These are phyloP conservation scores for Marchantia polymorpha DNA, from an alignment of 225 moss, liverwort and hornwort genomes.

Conservation along the genomic window DNA sequence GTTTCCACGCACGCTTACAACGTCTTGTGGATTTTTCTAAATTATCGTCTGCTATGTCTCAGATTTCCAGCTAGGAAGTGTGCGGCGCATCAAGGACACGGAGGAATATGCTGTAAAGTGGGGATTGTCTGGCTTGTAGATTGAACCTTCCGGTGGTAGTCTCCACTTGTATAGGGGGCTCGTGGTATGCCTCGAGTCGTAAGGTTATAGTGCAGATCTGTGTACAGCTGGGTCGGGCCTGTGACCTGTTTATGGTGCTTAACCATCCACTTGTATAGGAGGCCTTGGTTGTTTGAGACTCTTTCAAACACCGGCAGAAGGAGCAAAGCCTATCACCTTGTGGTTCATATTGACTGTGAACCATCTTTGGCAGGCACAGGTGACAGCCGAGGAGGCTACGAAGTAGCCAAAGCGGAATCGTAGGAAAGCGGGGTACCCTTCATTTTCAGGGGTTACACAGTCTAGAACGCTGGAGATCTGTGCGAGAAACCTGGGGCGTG, in stretches of 20 bases:
- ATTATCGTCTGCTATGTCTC: background rate
- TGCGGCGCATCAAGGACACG: slow-evolving; percentile 11
- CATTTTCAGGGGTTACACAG: slow-evolving; percentile 18
- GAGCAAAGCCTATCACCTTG: background rate
- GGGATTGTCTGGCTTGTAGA: slow-evolving; percentile 7
- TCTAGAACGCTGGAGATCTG: slow-evolving; percentile 81
- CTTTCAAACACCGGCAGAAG: background rate
- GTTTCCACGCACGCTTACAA: too few species aligned
- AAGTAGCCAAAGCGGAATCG: background rate
- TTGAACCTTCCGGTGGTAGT: slow-evolving; percentile 16
- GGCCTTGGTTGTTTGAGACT: slow-evolving; percentile 14
- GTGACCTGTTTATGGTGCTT: background rate
- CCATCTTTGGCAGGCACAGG: background rate
- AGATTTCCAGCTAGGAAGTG: slow-evolving; percentile 9
- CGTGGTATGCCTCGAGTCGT: slow-evolving; percentile 16
- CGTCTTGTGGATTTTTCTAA: too few species aligned
- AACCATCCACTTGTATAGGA: slow-evolving; percentile 26
- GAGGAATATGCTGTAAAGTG: slow-evolving; percentile 13
- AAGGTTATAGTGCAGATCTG: slow-evolving; percentile 24
- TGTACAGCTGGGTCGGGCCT: slow-evolving; percentile 16
- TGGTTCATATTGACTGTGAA: slow-evolving; percentile 23
- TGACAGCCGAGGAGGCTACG: background rate
- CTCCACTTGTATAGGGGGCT: slow-evolving; percentile 26
- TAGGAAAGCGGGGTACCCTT: slow-evolving; percentile 15
- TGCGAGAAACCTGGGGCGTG: slow-evolving; percentile 76